phyloP scores from a whole-genome alignment of 225 moss, liverwort and hornwort species.

The Straminergon stramineum region DNA sequence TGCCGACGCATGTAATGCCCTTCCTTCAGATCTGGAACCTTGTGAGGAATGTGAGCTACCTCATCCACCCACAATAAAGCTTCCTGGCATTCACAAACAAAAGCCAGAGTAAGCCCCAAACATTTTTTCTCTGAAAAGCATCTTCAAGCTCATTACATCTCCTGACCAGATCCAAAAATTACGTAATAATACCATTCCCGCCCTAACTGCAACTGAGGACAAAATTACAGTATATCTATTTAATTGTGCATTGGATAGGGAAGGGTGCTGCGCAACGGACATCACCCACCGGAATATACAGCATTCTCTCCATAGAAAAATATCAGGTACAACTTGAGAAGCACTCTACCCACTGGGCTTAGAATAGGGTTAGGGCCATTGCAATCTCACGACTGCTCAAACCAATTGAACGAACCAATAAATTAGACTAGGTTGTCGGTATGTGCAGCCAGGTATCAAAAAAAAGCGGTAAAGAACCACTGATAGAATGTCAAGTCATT shows the following conservation, averaged over 20 bases:
- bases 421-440: background rate
- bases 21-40: constrained; percentile 4
- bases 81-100: constrained; percentile 25
- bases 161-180: background rate
- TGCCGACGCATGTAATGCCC: constrained; percentile 45
- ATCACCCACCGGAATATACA: background rate
- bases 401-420: background rate
- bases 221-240: background rate
- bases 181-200: background rate
- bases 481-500: background rate
- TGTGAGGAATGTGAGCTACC: constrained; percentile 21
- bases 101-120: background rate
- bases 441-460: background rate
- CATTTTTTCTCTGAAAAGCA: background rate
- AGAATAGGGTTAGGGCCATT: background rate
- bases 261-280: background rate
- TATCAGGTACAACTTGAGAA: background rate
- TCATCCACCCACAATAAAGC: constrained; percentile 57
- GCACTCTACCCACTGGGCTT: background rate
- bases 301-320: background rate
- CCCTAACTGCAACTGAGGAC: background rate
- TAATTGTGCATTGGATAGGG: background rate
- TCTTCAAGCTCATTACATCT: background rate
- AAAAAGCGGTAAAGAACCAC: background rate
- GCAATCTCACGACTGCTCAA: background rate